Evolutionary conservation across 2,329 filamentous ascomycete species (phyloP), one percentile per base, ranked within the genome.

Genomic region (Metarhizium rileyi): DNA sequence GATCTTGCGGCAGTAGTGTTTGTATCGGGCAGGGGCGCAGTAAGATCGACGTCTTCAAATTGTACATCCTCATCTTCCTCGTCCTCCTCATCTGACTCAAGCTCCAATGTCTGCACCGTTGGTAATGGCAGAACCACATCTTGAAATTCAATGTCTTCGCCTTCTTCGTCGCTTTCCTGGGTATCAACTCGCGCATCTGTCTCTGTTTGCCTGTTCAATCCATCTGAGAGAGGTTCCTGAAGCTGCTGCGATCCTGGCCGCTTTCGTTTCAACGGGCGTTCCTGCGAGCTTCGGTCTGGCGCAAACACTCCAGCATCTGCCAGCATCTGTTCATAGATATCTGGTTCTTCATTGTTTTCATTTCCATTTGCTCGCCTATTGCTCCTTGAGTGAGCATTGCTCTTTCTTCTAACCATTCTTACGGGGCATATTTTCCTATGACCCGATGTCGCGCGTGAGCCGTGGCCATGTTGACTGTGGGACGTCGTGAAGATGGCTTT

Each of bases 11-110:
- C 44, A 2, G 54, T 48, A 2, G 54, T 48, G 7, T 49, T 57
- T 7, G 55, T 44, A 44, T 63, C 52, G 45, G 56, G 51, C 5
- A 63, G 52, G n/a, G 57, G 48, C 3, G 59, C 54, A 3, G 63
- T 62, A 44, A 78, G 69, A 36, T 73, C 66, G 16, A 79, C 64
- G 43, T 78, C 71, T 48, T 79, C 73, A 50, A 80, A 74, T 5
- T 67, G 55, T 5, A 72, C 53, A 6, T 70, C 67, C 10, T 70
- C 67, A 1, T 70, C 66, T 2, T 61, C 60, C 1, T 70, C 70
- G 1, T 63, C 62, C 0, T 70, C 68, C 1, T 74, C 72, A 9
- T 75, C 74, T 0, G 72, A 74, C 30, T 75, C 73, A 48, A 69
- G 60, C 43, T 73, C 68, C 49, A 77, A 66, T 1, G 75, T 80